Evolutionary conservation across 352 stramenopile genomes (phyloP), one percentile per base, ranked within the genome.

Genomic region (Phytophthora multivora): DNA sequence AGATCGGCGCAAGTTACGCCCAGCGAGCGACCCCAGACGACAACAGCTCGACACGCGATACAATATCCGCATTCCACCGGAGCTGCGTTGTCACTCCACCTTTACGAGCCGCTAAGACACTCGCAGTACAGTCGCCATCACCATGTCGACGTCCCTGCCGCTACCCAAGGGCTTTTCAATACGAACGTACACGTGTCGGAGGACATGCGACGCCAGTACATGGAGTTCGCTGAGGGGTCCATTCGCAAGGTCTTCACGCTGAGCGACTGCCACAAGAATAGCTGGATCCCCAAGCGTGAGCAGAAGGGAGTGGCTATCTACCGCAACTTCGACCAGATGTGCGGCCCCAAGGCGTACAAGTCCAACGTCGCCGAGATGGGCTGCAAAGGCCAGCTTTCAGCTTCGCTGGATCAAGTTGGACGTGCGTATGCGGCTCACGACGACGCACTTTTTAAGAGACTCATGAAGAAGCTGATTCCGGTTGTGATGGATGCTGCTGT

Each of bases 191-290:
- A n/a, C n/a, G n/a, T n/a, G n/a, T n/a, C n/a, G n/a, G n/a, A n/a
- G n/a, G n/a, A n/a, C n/a, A n/a, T n/a, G n/a, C n/a, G n/a, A n/a
- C n/a, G n/a, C n/a, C n/a, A n/a, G n/a, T n/a, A n/a, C n/a, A n/a
- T n/a, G n/a, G n/a, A n/a, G 69, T 91, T 83, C 49, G 84, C 83
- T 30, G 83, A 92, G 72, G 69, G 75, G n/a, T 91, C 83, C 19
- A 89, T 93, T 59, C 83, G 83, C 57, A 89, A 93, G 59, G 80
- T 93, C 36, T 93, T 93, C 66, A 82, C 84, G 51, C 73, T 95
- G 25, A 89, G 73, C 56, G 86, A 93, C 66, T 77, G 76, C 51
- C 83, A 91, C 71, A 78, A 80, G 57, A 93, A 95, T 67, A 89
- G 79, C 61, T 95, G 86, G 83, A 88, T 95, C 59, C 84, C 83